Evolutionary conservation across 257 asterid genomes (phyloP).

Genomic region (Striga asiatica): DNA sequence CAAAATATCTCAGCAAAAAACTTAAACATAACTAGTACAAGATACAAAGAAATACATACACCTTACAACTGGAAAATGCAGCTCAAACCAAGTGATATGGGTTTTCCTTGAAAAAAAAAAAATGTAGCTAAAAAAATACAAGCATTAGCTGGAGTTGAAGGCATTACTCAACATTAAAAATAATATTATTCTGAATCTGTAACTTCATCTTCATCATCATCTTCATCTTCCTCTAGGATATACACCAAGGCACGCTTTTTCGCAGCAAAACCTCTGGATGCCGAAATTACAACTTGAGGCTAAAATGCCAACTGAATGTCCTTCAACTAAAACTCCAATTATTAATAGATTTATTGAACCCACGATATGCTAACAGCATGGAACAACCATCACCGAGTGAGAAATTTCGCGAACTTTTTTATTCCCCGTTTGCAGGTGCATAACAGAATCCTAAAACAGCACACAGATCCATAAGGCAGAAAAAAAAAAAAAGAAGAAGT

Average conservation of each 20-base stretch:
- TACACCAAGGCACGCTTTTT: constrained; percentile 84
- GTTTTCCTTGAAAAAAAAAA: no score
- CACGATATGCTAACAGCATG: constrained; percentile 54
- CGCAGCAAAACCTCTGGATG: constrained; percentile 81
- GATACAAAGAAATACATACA: no score
- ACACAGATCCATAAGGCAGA: no score
- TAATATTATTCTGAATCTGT: constrained; percentile 48
- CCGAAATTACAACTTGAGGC: constrained; percentile 30
- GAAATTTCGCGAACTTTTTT: constrained; percentile 70
- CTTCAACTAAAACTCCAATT: not conserved
- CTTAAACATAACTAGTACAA: no score
- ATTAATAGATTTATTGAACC: not conserved
- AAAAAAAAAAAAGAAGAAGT: not conserved
- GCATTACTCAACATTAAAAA: not conserved
- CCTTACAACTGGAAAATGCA: no score
- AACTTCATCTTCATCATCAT: constrained; percentile 79
- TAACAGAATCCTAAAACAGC: constrained; percentile 42
- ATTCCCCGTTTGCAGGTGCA: constrained; percentile 49
- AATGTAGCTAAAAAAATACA: no score
- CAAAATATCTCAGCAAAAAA: no score
- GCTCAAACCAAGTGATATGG: no score
- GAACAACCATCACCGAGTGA: constrained; percentile 65
- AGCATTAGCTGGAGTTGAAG: no score
- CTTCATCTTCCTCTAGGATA: constrained; percentile 88
- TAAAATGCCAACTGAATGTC: constrained; percentile 13